phyloP scores from a whole-genome alignment of 139 green algal species.

The Chlorella sp. region DNA sequence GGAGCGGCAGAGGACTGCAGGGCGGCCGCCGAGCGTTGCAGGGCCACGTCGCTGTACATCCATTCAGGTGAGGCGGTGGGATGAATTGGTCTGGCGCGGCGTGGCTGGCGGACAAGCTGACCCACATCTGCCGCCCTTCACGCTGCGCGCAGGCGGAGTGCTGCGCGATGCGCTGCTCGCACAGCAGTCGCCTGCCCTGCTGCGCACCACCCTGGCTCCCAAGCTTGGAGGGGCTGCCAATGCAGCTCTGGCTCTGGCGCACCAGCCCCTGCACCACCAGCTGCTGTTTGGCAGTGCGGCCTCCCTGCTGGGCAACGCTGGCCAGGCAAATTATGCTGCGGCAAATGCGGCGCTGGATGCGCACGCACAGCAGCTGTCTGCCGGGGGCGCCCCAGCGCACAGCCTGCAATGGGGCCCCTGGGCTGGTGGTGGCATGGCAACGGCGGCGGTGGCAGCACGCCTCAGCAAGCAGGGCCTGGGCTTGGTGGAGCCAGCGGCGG shows the following conservation, averaged over 20 bases:
- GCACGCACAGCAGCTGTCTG: background rate
- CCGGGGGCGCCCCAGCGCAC: background rate
- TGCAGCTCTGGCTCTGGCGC: background rate
- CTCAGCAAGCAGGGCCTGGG: slow-evolving; percentile 74
- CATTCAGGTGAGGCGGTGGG: no score
- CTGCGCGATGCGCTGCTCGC: slow-evolving; percentile 68
- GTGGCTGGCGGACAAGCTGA: no score
- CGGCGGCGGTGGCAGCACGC: slow-evolving; percentile 38
- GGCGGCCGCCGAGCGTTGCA: background rate
- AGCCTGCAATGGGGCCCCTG: slow-evolving; percentile 89
- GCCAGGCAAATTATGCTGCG: slow-evolving; percentile 78
- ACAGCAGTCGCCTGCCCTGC: slow-evolving; percentile 39
- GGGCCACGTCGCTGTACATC: no score
- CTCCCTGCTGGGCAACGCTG: slow-evolving; percentile 75
- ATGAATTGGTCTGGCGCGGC: no score
- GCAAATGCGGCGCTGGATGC: slow-evolving; percentile 77
- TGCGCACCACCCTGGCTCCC: slow-evolving; percentile 41
- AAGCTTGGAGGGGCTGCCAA: slow-evolving; percentile 40
- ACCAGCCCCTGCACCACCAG: slow-evolving; percentile 42
- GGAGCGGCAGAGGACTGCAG: slow-evolving; percentile 13
- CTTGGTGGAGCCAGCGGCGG: background rate
- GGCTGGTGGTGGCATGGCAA: slow-evolving; percentile 83
- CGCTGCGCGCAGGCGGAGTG: slow-evolving; percentile 71
- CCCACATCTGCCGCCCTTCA: no score
- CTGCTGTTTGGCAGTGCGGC: slow-evolving; percentile 81